phyloP scores from a whole-genome alignment of 768 basidiomycete species.

The Fomitopsis serialis region DNA sequence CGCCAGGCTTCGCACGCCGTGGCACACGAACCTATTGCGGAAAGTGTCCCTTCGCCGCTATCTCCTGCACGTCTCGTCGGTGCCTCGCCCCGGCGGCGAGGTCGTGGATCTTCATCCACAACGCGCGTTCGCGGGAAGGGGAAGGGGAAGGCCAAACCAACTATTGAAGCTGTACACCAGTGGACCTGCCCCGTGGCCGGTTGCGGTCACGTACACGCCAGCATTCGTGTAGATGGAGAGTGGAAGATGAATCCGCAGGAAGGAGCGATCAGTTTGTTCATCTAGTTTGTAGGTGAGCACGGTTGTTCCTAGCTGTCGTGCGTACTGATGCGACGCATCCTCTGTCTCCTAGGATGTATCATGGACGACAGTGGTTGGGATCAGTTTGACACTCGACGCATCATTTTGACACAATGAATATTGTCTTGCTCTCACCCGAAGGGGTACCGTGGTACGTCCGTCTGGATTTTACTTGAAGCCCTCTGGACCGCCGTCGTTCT shows the following conservation, averaged over 20 bases:
- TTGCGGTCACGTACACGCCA: slow-evolving; percentile 50
- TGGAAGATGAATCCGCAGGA: slow-evolving; percentile 55
- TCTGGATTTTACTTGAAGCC: too few species aligned
- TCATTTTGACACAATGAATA: too few species aligned
- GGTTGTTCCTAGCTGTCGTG: too few species aligned
- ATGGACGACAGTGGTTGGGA: too few species aligned
- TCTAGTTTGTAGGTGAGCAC: slow-evolving; percentile 19
- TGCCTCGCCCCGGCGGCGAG: slow-evolving; percentile 4
- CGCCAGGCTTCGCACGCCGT: slow-evolving; percentile 5
- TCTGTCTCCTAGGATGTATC: too few species aligned
- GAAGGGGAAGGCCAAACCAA: slow-evolving; percentile 27
- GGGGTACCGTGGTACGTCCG: too few species aligned
- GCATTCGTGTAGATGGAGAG: slow-evolving; percentile 49
- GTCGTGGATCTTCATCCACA: slow-evolving; percentile 1
- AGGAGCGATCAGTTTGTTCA: slow-evolving; percentile 35
- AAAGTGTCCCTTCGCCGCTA: slow-evolving; percentile 1
- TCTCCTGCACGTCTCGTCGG: slow-evolving; percentile 5
- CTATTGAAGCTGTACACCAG: slow-evolving; percentile 43
- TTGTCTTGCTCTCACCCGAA: too few species aligned
- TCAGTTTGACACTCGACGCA: too few species aligned
- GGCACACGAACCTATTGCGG: not conserved
- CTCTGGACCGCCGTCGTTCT: too few species aligned
- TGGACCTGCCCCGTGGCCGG: slow-evolving; percentile 63
- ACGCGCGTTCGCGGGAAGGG: slow-evolving; percentile 19
- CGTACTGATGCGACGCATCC: too few species aligned